A percentile compares a stretch with the other conserved stretches of the same genome.
phyloP scores from a whole-genome alignment of 305 asterid genomes.

The Rubia peregrina region DNA sequence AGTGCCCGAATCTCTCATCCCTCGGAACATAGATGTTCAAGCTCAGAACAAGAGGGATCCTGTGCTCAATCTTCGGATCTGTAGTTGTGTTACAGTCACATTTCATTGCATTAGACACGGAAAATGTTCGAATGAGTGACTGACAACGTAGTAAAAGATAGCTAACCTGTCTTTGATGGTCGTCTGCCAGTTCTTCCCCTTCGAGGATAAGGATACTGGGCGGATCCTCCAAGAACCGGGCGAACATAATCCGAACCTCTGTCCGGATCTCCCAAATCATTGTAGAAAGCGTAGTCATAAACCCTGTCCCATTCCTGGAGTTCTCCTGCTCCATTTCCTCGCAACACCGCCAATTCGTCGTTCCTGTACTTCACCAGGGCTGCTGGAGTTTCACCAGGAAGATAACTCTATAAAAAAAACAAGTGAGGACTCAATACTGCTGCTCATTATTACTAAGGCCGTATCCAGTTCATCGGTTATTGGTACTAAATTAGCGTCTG shows the following conservation, averaged over 20 bases:
- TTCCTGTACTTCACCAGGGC: slow-evolving; percentile 26
- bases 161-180: slow-evolving; percentile 26
- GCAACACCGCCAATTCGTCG: slow-evolving; percentile 24
- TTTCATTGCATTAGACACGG: neutral
- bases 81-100: neutral
- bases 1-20: slow-evolving; percentile 28
- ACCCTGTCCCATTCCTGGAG: slow-evolving; percentile 40
- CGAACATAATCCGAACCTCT: slow-evolving; percentile 23
- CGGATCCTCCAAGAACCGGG: slow-evolving; percentile 34
- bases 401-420: slow-evolving; percentile 20
- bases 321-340: slow-evolving; percentile 34
- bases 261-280: slow-evolving; percentile 34
- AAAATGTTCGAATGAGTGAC: neutral
- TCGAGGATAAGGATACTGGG: slow-evolving; percentile 34
- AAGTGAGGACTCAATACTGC: neutral
- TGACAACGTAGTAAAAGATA: neutral
- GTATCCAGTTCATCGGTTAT: too few relatives aligned
- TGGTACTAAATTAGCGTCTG: too few relatives aligned
- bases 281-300: slow-evolving; percentile 35
- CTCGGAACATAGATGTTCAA: slow-evolving; percentile 27
- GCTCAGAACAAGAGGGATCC: slow-evolving; percentile 19
- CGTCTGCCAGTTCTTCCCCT: slow-evolving; percentile 37
- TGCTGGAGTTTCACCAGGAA: slow-evolving; percentile 34
- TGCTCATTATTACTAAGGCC: neutral
- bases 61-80: slow-evolving; percentile 27